These are phyloP conservation scores for Halophytophthora batemanensis DNA, from an alignment of 352 stramenopile species.

Conservation along the genomic window DNA sequence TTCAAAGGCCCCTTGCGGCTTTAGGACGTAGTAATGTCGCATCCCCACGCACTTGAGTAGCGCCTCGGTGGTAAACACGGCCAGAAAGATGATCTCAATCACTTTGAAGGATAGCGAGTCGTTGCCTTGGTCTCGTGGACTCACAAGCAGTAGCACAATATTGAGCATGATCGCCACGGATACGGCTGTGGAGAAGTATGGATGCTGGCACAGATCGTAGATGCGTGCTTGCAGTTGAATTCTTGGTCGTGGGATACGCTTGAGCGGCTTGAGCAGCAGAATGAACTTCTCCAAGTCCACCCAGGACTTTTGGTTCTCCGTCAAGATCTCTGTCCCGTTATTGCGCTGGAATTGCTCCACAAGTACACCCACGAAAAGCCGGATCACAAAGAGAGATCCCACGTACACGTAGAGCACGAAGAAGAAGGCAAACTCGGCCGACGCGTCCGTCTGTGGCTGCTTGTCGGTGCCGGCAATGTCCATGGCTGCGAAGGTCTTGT, in stretches of 20 bases:
- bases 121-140: conserved; percentile 29
- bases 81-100: conserved; percentile 73
- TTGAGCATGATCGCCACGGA: conserved; percentile 73
- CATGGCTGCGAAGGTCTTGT: conserved; percentile 76
- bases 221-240: conserved; percentile 26
- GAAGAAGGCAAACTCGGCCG: conserved; percentile 50
- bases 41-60: conserved; percentile 57
- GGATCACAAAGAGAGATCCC: conserved; percentile 74
- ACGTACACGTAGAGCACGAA: conserved; percentile 79
- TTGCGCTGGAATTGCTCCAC: conserved; percentile 85
- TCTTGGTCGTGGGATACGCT: conserved; percentile 45
- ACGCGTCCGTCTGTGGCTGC: conserved; percentile 51
- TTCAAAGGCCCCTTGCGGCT: conserved; percentile 54
- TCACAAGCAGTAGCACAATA: conserved; percentile 61
- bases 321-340: conserved; percentile 79
- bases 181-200: conserved; percentile 48
- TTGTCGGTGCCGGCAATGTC: conserved; percentile 46
- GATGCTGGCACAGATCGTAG: conserved; percentile 60
- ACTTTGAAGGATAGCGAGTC: conserved; percentile 37
- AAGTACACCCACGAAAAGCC: conserved; percentile 74
- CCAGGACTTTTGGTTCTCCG: conserved; percentile 74
- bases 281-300: conserved; percentile 82
- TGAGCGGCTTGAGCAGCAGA: conserved; percentile 59
- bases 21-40: conserved; percentile 64
- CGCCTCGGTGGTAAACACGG: conserved; percentile 53